phyloP scores from a whole-genome alignment of 495 filamentous ascomycete genomes.

The Aspergillus ellipticus region DNA sequence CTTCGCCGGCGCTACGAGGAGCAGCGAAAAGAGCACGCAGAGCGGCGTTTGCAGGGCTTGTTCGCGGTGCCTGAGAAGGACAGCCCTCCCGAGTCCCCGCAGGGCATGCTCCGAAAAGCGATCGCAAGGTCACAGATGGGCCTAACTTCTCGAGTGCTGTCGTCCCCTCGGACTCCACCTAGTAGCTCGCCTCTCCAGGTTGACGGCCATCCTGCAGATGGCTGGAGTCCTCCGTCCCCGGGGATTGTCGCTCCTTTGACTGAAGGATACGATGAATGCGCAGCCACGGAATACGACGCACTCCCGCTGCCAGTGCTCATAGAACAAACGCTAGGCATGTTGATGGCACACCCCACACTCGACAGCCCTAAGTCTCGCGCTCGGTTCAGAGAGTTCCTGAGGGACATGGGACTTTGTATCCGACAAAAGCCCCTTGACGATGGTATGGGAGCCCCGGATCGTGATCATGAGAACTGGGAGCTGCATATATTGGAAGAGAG shows the following conservation, averaged over 20 bases:
- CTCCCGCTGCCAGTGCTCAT: constrained; percentile 14
- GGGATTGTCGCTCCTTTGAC: constrained; percentile 8
- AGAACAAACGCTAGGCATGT: constrained; percentile 10
- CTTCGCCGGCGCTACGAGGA: constrained; percentile 18
- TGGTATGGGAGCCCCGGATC: not conserved
- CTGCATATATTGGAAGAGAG: not conserved
- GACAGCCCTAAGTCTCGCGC: constrained; percentile 17
- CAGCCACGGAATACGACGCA: constrained; percentile 11
- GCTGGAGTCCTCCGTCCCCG: constrained; percentile 5
- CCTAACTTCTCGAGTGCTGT: not conserved
- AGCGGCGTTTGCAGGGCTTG: constrained; percentile 16
- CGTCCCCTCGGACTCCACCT: not conserved
- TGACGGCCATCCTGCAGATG: not conserved
- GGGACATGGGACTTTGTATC: constrained; percentile 8
- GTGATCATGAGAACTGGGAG: constrained; percentile 4
- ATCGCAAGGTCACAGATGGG: constrained; percentile 6
- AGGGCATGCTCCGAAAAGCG: constrained; percentile 7
- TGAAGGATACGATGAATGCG: constrained; percentile 4
- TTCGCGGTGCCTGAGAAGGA: constrained; percentile 14
- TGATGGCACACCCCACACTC: constrained; percentile 14
- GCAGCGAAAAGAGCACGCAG: constrained; percentile 8
- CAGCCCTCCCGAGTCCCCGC: not conserved
- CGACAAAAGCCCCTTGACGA: not conserved
- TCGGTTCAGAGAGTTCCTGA: constrained; percentile 15
- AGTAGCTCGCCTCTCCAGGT: not conserved